Evolutionary conservation across 2,329 filamentous ascomycete genomes (phyloP).

Genomic region (Ophioceras dolichostomum): DNA sequence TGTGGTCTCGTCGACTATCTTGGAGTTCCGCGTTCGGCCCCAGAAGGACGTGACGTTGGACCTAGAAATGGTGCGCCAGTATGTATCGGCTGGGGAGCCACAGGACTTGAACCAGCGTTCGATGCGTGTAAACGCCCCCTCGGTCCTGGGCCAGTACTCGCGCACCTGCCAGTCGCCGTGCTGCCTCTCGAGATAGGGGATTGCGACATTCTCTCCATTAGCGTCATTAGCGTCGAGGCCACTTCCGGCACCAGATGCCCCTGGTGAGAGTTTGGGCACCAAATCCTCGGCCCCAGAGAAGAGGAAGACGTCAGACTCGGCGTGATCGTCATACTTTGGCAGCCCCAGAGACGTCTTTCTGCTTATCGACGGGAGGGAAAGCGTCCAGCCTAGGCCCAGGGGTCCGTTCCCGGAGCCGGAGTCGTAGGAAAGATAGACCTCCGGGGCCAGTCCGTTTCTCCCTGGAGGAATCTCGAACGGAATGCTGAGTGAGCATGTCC

Average conservation of each 20-base stretch:
- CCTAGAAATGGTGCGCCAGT: slow-evolving; percentile 9
- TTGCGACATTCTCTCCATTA: neutral
- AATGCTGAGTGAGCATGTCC: slow-evolving; percentile 5
- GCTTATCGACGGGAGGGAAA: slow-evolving; percentile 8
- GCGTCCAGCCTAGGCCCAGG: slow-evolving; percentile 17
- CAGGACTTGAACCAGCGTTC: slow-evolving; percentile 6
- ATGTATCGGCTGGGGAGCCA: slow-evolving; percentile 3
- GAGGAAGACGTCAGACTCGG: slow-evolving; percentile 11
- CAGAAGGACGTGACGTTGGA: slow-evolving; percentile 7
- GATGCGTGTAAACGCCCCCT: slow-evolving; percentile 7
- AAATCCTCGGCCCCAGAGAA: slow-evolving; percentile 14
- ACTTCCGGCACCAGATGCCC: too few species aligned
- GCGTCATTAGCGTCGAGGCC: too few species aligned
- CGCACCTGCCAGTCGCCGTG: slow-evolving; percentile 2
- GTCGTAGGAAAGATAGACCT: slow-evolving; percentile 11
- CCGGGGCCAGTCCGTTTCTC: neutral
- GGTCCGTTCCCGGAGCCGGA: slow-evolving; percentile 15
- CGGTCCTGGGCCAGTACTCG: slow-evolving; percentile 10
- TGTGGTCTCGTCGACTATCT: slow-evolving; percentile 3
- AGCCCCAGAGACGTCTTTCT: slow-evolving; percentile 14
- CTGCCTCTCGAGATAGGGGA: neutral
- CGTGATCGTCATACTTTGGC: slow-evolving; percentile 11
- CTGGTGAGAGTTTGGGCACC: slow-evolving; percentile 11
- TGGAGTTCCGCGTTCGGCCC: slow-evolving; percentile 5
- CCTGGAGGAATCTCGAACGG: slow-evolving; percentile 6